Evolutionary conservation across 2,329 filamentous ascomycete genomes (phyloP).

Genomic region (Xylariales sp.): DNA sequence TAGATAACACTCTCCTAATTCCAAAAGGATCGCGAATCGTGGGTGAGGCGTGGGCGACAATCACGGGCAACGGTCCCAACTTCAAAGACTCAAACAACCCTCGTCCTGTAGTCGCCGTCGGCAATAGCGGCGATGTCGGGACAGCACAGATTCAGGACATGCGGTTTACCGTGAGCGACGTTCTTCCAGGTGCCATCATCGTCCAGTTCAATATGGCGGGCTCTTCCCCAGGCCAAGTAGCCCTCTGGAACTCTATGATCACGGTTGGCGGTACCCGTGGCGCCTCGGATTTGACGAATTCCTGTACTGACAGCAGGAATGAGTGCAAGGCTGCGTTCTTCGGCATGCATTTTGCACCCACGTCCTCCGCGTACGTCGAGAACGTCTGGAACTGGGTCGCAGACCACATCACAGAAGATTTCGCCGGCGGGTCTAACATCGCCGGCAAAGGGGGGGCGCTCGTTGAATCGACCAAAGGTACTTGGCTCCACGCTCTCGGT

Average conservation of each 20-base stretch:
- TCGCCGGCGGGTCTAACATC: constrained; percentile 59
- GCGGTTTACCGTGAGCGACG: constrained; percentile 70
- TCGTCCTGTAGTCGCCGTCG: constrained; percentile 68
- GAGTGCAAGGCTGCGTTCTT: constrained; percentile 59
- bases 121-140: constrained; percentile 67
- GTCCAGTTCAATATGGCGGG: constrained; percentile 59
- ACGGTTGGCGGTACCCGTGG: constrained; percentile 54
- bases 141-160: constrained; percentile 73
- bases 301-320: constrained; percentile 49
- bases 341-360: constrained; percentile 59
- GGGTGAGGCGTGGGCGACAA: constrained; percentile 64
- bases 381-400: constrained; percentile 66
- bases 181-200: constrained; percentile 69
- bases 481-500: constrained; percentile 64
- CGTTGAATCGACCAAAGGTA: constrained; percentile 58
- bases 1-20: constrained; percentile 63
- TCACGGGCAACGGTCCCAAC: constrained; percentile 62
- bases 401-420: constrained; percentile 62
- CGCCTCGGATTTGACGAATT: constrained; percentile 44
- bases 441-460: constrained; percentile 62
- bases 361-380: constrained; percentile 64
- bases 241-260: constrained; percentile 53
- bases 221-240: constrained; percentile 48
- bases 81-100: constrained; percentile 65
- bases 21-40: constrained; percentile 63